Base-by-base conservation (phyloP, 2,329 filamentous ascomycete species). In the Incumbomyces delicatus region DNA sequence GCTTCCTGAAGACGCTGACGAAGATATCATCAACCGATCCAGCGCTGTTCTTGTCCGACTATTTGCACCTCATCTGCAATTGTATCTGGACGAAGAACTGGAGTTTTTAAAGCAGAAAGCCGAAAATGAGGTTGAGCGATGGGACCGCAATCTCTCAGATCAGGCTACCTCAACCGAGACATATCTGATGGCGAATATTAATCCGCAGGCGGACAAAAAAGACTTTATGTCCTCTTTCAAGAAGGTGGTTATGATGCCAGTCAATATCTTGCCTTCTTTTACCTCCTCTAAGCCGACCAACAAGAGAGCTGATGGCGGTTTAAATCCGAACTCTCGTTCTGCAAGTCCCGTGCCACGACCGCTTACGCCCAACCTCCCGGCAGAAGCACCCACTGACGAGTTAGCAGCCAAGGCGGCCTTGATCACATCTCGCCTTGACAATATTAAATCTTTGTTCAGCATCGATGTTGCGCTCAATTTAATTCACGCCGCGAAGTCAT, bases 201-300 rank as follows among this genome's bases (percentile, higher is more conserved):
- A 90, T 61, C 78, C 92, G 20, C 88, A 94, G 62, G 92, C 88
- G 1, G 92, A 94, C 53, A 98, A 98, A 68, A 87, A 88, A 56
- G 92, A 98, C 62, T 98, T 98, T 58, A 63, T 98, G 51, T 92
- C 83, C 38, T 95, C 89, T 0, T 98, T 98, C 73, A 95, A 88
- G 61, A 96, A 96, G 65, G 92, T 98, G 7, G 86, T 98, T 54
- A 95, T 98, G 89, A 94, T 95, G 81, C 92, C 92, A 2, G 90
- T 98, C 41, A 94, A 87, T 44, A 90, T 88, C 7, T 71, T 96
- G 3, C 86, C 87, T 1, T 81, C 77, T 39, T 77, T 87, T 53
- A 46, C 86, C 80, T 59, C 74, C 67, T 50, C 66, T 64, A 54
- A 55, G 20, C 30, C 49, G 47, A 36, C 16, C 39, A 43, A 45